These are phyloP conservation scores for Usnea hakonensis DNA, from an alignment of 495 filamentous ascomycete genomes.

Conservation along the genomic window DNA sequence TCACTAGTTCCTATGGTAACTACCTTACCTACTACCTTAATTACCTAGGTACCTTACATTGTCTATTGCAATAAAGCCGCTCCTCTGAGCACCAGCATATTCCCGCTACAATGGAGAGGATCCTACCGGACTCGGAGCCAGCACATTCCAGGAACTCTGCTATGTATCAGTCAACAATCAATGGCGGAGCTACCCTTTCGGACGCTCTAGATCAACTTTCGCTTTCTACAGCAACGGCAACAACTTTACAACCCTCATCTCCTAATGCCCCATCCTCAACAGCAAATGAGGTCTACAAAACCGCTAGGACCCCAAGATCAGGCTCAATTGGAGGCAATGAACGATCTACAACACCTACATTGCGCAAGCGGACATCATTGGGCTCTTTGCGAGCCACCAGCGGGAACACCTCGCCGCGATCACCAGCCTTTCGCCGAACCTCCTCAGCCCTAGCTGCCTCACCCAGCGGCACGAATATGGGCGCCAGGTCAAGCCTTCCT, in stretches of 20 bases:
- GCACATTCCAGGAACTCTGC: conserved; percentile 2
- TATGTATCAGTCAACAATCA: conserved; percentile 24
- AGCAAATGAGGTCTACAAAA: conserved; percentile 18
- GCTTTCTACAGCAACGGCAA: conserved; percentile 37
- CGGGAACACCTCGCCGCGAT: conserved; percentile 31
- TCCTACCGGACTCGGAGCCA: neutral
- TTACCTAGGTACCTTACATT: no score
- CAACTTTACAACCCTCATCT: conserved; percentile 40
- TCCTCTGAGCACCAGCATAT: neutral
- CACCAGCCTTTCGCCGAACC: conserved; percentile 37
- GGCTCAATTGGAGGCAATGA: conserved; percentile 44
- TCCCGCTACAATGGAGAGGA: neutral
- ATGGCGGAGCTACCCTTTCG: conserved; percentile 26
- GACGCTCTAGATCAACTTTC: conserved; percentile 43
- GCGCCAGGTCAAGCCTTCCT: conserved; percentile 27
- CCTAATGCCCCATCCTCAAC: conserved; percentile 24
- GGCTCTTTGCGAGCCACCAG: conserved; percentile 37
- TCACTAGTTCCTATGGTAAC: no score
- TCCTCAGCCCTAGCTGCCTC: conserved; percentile 41
- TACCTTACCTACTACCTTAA: no score
- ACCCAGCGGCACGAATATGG: conserved; percentile 29
- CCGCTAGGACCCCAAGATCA: conserved; percentile 40
- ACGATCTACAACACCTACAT: conserved; percentile 35
- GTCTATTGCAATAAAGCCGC: neutral
- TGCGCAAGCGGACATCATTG: conserved; percentile 41